Base-by-base conservation (phyloP, 495 filamentous ascomycete species). In the Aeminium ludgeri region DNA sequence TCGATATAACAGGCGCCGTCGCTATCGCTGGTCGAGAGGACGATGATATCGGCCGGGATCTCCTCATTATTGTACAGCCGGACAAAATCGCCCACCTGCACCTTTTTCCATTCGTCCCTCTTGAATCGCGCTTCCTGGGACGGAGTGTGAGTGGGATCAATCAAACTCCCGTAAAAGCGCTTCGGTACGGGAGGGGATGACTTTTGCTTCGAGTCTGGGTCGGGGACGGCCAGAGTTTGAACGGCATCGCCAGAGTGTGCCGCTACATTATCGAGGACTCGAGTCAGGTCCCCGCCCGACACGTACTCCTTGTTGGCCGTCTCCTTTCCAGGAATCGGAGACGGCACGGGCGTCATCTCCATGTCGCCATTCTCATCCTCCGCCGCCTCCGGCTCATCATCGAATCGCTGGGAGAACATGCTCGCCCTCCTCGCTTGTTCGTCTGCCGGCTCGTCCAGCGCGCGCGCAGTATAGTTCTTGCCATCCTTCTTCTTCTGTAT, bases 1-100 rank as follows among this genome's bases (percentile, higher is more conserved):
- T 99, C 91, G 17, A 96, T 79, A 50, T 96, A 96, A 58, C 91
- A 99, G 27, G 86, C 80, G 29, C 91, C 91, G 53, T 99, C 91
- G 3, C 74, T 70, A 52, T 95, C 89, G 2, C 89, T 95, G 8
- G 91, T 95, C 10, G 89, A 84, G n/a, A 99, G 65, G 38, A 99
- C 82, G 36, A 96, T 78, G 33, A 96, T 68, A 61, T 99, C 91
- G 30, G 91, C 87, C 1, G 91, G 91, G 20, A 99, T 78, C 45
- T 87, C 82, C 54, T 99, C 91, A 38, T 92, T 82, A 47, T 92
- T 94, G 61, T 94, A 95, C 38, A 99, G 70, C 40, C 91, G 82
- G 34, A 99, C 80, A 58, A 92, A 96, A 59, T 99, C 91, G 29
- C 91, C 91, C 32, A 96, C 87, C 50, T 92, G 77, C 18, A 96